Evolutionary conservation across 148 eudicot genomes (phyloP).

Genomic region (Spergularia marina): DNA sequence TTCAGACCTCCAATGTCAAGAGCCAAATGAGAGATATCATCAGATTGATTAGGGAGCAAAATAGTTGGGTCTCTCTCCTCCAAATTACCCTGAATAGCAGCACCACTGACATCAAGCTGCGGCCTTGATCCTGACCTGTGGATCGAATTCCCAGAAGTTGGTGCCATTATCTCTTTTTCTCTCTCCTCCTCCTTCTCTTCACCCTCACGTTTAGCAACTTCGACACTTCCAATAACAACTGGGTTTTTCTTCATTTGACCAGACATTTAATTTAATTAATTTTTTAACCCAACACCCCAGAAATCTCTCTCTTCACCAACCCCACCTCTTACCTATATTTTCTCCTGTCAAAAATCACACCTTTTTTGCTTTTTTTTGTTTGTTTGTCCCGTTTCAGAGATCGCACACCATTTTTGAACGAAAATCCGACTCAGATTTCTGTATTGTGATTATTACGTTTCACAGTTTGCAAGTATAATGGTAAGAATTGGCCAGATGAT

Average conservation of each 20-base stretch:
- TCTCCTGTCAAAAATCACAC: slow-evolving; percentile 25
- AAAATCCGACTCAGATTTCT: no score
- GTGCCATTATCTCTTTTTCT: slow-evolving; percentile 34
- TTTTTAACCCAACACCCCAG: not conserved
- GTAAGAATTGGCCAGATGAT: no score
- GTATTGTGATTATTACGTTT: no score
- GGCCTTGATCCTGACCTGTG: slow-evolving; percentile 80
- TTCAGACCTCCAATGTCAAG: slow-evolving; percentile 89
- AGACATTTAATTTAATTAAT: slow-evolving; percentile 38
- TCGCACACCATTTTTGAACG: no score
- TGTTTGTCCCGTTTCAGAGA: not conserved
- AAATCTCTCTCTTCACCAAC: slow-evolving; percentile 22
- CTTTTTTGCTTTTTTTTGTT: not conserved
- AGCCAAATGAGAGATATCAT: slow-evolving; percentile 95
- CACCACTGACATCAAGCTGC: slow-evolving; percentile 83
- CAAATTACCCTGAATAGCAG: slow-evolving; percentile 91
- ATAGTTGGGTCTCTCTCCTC: slow-evolving; percentile 91
- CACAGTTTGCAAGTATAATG: no score
- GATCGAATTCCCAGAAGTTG: slow-evolving; percentile 50
- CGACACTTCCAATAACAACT: slow-evolving; percentile 31
- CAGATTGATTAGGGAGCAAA: slow-evolving; percentile 94
- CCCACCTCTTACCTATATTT: slow-evolving; percentile 12
- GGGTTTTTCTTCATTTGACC: slow-evolving; percentile 33
- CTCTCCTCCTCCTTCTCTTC: not conserved
- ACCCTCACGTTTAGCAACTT: slow-evolving; percentile 16